These are phyloP conservation scores for Cyclaneusma minus DNA, from an alignment of 2,329 filamentous ascomycete genomes.

Conservation along the genomic window DNA sequence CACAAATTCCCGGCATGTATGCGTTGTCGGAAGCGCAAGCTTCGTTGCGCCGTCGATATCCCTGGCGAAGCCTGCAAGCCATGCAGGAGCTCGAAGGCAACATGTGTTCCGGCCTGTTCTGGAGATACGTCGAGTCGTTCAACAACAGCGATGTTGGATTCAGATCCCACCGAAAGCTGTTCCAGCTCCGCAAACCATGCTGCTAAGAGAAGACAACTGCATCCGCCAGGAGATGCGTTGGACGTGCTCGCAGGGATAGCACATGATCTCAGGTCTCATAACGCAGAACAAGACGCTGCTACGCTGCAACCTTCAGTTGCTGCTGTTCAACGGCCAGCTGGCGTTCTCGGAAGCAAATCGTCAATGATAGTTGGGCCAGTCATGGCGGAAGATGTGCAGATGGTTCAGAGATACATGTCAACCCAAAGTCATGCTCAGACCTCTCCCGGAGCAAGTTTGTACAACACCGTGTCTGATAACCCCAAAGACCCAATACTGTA, in stretches of 20 bases:
- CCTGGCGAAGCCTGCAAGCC: conserved; percentile 36
- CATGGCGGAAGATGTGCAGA: conserved; percentile 41
- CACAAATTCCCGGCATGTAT: conserved; percentile 45
- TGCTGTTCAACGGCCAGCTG: neutral
- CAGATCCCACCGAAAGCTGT: conserved; percentile 5
- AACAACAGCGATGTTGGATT: conserved; percentile 1
- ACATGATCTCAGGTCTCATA: too few species aligned
- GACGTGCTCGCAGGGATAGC: too few species aligned
- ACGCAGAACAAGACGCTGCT: conserved; percentile 6
- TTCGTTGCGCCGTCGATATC: conserved; percentile 41
- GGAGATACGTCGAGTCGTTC: neutral
- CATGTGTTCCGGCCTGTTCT: conserved; percentile 2
- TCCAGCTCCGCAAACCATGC: neutral
- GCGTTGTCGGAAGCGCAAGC: conserved; percentile 43
- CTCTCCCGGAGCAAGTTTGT: conserved; percentile 19
- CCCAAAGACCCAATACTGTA: conserved; percentile 27
- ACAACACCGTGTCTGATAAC: conserved; percentile 26
- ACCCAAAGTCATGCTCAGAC: conserved; percentile 19
- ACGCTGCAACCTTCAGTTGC: conserved; percentile 2
- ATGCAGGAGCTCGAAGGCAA: conserved; percentile 24
- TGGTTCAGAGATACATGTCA: conserved; percentile 43
- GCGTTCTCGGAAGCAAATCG: conserved; percentile 17
- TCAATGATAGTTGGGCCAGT: conserved; percentile 44
- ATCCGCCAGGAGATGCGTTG: too few species aligned
- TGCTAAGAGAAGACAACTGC: neutral